A percentile compares a stretch with the other conserved stretches of the same genome.
These are phyloP conservation scores for Pecoramyces ruminantium DNA, from an alignment of 192 early-diverging fungal species.

Conservation along the genomic window DNA sequence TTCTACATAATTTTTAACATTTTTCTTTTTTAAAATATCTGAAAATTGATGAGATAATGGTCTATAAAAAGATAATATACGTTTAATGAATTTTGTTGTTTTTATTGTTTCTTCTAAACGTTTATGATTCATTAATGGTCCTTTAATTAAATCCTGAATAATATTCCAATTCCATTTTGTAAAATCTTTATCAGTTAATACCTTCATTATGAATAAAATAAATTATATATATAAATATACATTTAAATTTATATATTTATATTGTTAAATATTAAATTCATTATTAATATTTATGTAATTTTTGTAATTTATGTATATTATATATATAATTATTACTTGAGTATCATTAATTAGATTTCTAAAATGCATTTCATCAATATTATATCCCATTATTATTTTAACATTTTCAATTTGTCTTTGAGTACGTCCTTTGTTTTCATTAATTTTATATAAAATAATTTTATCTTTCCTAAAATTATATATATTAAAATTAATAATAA, in stretches of 20 bases:
- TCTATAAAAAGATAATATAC: constrained; percentile 53
- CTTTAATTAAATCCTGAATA: constrained; percentile 56
- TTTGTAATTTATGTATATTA: not conserved
- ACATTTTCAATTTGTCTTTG: constrained; percentile 31
- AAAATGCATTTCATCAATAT: constrained; percentile 59
- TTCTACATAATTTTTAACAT: constrained; percentile 27
- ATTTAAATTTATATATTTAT: too few species aligned
- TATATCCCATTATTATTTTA: constrained; percentile 30
- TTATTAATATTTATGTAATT: not conserved
- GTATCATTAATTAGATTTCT: constrained; percentile 44
- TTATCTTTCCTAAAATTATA: not conserved
- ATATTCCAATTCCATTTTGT: constrained; percentile 66
- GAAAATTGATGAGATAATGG: constrained; percentile 56
- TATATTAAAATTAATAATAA: too few species aligned
- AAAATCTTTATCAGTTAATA: constrained; percentile 51
- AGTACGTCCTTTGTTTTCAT: constrained; percentile 1
- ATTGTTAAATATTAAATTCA: too few species aligned
- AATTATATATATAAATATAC: too few species aligned
- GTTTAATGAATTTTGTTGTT: constrained; percentile 53
- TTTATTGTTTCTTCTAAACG: constrained; percentile 59
- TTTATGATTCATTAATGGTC: constrained; percentile 51
- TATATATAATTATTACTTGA: constrained; percentile 27
- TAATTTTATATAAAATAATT: not conserved
- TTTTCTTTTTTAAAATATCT: constrained; percentile 30
- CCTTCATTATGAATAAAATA: too few species aligned